These are phyloP conservation scores for Neonectria punicea DNA, from an alignment of 2,329 filamentous ascomycete species.

Conservation along the genomic window DNA sequence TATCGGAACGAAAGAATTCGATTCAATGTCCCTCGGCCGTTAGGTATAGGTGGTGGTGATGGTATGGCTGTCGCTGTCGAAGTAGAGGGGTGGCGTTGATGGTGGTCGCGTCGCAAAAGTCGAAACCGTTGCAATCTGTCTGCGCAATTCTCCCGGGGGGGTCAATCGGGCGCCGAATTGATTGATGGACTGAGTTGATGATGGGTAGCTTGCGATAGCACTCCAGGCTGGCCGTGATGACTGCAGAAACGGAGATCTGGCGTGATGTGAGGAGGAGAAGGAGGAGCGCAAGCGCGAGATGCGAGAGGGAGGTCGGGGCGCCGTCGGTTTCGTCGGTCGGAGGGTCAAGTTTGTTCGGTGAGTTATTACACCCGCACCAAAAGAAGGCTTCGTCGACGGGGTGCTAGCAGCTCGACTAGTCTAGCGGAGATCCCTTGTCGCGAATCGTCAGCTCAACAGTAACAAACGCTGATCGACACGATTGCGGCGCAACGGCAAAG, in stretches of 20 bases:
- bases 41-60: conserved; percentile 10
- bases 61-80: conserved; percentile 18
- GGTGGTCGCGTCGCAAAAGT: conserved; percentile 34
- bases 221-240: conserved; percentile 21
- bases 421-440: conserved; percentile 28
- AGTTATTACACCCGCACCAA: conserved; percentile 22
- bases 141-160: conserved; percentile 30
- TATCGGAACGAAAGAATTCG: not conserved
- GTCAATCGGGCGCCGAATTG: conserved; percentile 29
- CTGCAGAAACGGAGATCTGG: conserved; percentile 8
- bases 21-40: conserved; percentile 2
- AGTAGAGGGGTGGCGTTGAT: conserved; percentile 26
- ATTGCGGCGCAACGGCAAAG: conserved; percentile 3
- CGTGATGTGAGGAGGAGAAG: conserved; percentile 5
- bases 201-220: conserved; percentile 23
- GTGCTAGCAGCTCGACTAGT: conserved; percentile 25
- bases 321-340: conserved; percentile 26
- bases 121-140: conserved; percentile 35
- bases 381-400: conserved; percentile 25
- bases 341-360: conserved; percentile 15
- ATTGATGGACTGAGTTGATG: conserved; percentile 25
- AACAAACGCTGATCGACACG: conserved; percentile 11
- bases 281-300: conserved; percentile 13
- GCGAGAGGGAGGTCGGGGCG: conserved; percentile 11
- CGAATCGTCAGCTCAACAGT: conserved; percentile 25